Conservation (phyloP, 768 basidiomycete species). For the Austroboletus eburneus region DNA sequence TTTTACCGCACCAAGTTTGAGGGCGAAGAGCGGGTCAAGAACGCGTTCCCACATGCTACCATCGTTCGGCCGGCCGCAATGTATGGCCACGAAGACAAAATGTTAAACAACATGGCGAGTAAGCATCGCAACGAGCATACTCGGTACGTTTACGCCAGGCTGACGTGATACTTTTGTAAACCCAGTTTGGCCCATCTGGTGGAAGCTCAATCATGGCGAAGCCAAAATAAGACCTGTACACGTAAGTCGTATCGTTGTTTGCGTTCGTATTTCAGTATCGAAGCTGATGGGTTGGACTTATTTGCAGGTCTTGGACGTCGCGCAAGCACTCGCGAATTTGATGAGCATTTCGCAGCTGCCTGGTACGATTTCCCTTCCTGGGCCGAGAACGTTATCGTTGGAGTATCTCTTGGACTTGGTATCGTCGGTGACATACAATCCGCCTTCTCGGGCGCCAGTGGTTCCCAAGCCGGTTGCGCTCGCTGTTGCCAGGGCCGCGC, state of each 20-base stretch:
- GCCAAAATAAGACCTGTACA: constrained; percentile 91
- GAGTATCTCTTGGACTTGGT: constrained; percentile 79
- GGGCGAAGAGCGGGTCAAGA: constrained; percentile 84
- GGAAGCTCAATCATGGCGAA: constrained; percentile 85
- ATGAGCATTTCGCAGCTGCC: constrained; percentile 57
- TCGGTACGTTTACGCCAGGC: constrained; percentile 7
- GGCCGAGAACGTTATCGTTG: constrained; percentile 81
- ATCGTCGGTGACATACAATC: constrained; percentile 72
- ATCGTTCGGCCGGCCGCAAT: constrained; percentile 82
- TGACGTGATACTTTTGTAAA: constrained; percentile 5
- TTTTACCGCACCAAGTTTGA: constrained; percentile 89
- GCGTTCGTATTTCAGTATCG: constrained; percentile 15
- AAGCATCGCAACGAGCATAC: constrained; percentile 31
- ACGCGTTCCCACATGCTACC: constrained; percentile 79
- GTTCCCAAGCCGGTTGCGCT: constrained; percentile 73
- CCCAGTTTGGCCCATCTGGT: constrained; percentile 83
- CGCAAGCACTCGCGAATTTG: constrained; percentile 83
- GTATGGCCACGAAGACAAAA: constrained; percentile 94
- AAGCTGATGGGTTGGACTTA: constrained; percentile 12
- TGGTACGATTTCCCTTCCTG: constrained; percentile 77
- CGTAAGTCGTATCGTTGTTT: constrained; percentile 44
- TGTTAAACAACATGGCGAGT: constrained; percentile 91
- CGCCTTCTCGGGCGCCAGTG: constrained; percentile 65
- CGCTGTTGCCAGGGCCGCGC: constrained; percentile 57
- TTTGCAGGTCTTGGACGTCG: constrained; percentile 84